Evolutionary conservation across 2,329 filamentous ascomycete species (phyloP).

Genomic region (Penicillium hordei): DNA sequence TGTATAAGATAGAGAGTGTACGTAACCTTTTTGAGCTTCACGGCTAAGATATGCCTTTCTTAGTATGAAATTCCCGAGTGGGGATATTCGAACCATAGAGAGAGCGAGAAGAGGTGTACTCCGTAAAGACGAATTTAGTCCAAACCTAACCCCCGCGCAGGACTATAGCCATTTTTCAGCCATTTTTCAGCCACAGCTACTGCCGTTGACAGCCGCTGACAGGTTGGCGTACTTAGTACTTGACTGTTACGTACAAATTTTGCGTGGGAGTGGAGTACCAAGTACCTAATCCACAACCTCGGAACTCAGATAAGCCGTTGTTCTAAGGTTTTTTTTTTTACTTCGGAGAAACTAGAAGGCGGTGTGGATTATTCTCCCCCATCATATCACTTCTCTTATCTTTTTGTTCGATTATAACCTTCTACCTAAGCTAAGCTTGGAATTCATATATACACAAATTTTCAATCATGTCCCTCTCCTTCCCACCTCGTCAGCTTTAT

Average conservation of each 20-base stretch:
- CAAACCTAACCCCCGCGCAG: not conserved
- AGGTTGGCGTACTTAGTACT: conserved; percentile 3
- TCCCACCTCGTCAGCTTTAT: conserved; percentile 65
- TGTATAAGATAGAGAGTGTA: not conserved
- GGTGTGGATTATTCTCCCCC: not conserved
- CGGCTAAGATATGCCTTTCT: not conserved
- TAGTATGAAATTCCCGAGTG: not conserved
- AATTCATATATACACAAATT: not conserved
- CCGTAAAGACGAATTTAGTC: no score
- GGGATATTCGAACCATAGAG: not conserved
- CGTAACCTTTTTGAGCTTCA: not conserved
- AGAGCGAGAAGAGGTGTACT: not conserved
- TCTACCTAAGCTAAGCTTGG: no score
- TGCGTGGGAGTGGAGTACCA: not conserved
- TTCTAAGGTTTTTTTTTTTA: not conserved
- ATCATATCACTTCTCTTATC: conserved; percentile 2
- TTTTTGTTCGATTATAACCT: not conserved
- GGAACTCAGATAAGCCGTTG: not conserved
- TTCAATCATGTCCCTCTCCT: conserved; percentile 36
- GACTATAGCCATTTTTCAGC: not conserved
- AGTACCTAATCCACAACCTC: not conserved
- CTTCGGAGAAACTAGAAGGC: not conserved
- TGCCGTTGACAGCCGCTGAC: conserved; percentile 6
- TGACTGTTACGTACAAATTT: not conserved
- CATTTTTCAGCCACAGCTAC: conserved; percentile 2